Evolutionary conservation across 1,284 basidiomycete species (phyloP).

Genomic region (Cutaneotrichosporon sp.): DNA sequence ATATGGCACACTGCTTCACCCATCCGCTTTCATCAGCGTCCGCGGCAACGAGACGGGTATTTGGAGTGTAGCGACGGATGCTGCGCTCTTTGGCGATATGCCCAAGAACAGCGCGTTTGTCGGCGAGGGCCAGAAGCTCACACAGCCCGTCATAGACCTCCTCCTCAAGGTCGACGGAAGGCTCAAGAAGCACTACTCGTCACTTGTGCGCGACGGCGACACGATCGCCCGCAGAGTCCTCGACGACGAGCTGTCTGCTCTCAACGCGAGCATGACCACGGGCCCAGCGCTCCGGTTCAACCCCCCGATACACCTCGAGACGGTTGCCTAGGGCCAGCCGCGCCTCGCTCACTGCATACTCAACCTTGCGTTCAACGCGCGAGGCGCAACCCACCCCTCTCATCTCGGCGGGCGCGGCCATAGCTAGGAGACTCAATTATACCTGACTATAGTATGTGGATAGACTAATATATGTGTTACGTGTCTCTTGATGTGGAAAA

Average conservation of each 20-base stretch:
- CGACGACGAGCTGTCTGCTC: slow-evolving; percentile 43
- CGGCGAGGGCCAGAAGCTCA: slow-evolving; percentile 50
- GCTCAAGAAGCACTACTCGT: slow-evolving; percentile 49
- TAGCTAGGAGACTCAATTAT: not conserved
- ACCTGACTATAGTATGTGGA: not conserved
- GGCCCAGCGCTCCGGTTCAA: slow-evolving; percentile 15
- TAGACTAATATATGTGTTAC: not conserved
- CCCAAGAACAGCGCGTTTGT: slow-evolving; percentile 37
- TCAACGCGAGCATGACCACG: slow-evolving; percentile 8
- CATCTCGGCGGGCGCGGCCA: not conserved
- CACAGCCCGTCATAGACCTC: slow-evolving; percentile 48
- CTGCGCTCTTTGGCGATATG: slow-evolving; percentile 40
- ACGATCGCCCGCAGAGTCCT: slow-evolving; percentile 48
- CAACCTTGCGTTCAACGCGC: not conserved
- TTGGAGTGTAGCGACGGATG: slow-evolving; percentile 31
- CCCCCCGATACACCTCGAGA: not conserved
- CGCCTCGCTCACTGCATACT: not conserved
- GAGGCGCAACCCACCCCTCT: not conserved
- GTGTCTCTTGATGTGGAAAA: slow-evolving; percentile 9
- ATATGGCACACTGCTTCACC: slow-evolving; percentile 35
- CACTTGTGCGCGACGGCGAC: slow-evolving; percentile 53
- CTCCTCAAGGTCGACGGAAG: slow-evolving; percentile 53
- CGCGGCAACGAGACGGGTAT: not conserved
- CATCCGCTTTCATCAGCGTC: slow-evolving; percentile 16
- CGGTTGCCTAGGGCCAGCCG: slow-evolving; percentile 1